Conservation (phyloP, 805 yeast genomes). For the Ogataea pini region DNA sequence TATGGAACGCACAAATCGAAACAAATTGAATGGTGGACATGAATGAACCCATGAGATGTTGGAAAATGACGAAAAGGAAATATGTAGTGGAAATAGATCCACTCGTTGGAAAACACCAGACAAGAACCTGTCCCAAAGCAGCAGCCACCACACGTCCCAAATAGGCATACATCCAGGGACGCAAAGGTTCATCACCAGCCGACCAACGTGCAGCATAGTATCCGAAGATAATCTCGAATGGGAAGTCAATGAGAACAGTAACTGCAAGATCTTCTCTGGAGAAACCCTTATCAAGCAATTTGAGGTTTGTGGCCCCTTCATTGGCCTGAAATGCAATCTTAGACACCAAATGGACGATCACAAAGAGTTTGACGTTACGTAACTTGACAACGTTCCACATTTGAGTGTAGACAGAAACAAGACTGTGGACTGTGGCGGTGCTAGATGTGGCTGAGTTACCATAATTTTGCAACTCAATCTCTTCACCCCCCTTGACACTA, state of each 20-base stretch:
- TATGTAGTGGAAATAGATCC: constrained; percentile 51
- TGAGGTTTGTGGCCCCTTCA: constrained; percentile 93
- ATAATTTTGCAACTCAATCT: constrained; percentile 22
- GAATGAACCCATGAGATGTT: constrained; percentile 83
- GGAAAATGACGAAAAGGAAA: constrained; percentile 72
- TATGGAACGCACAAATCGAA: constrained; percentile 91
- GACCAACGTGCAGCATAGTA: constrained; percentile 97
- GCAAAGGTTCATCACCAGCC: constrained; percentile 69
- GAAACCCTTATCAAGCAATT: constrained; percentile 86
- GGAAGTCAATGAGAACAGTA: constrained; percentile 91
- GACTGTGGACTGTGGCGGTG: constrained; percentile 21
- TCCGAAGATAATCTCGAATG: constrained; percentile 93
- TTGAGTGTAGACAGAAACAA: constrained; percentile 58
- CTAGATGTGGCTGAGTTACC: no score
- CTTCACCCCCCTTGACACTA: constrained; percentile 29
- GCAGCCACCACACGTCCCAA: constrained; percentile 82
- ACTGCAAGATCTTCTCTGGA: constrained; percentile 92
- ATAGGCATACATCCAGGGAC: constrained; percentile 90
- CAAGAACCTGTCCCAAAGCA: constrained; percentile 67
- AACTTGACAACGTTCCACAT: constrained; percentile 71
- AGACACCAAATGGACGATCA: constrained; percentile 71
- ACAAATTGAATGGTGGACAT: constrained; percentile 96
- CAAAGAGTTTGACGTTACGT: constrained; percentile 71
- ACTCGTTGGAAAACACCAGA: constrained; percentile 65
- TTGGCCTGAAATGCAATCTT: constrained; percentile 94